These are phyloP conservation scores for Thelonectria discophora DNA, from an alignment of 2,329 filamentous ascomycete genomes.

Conservation along the genomic window DNA sequence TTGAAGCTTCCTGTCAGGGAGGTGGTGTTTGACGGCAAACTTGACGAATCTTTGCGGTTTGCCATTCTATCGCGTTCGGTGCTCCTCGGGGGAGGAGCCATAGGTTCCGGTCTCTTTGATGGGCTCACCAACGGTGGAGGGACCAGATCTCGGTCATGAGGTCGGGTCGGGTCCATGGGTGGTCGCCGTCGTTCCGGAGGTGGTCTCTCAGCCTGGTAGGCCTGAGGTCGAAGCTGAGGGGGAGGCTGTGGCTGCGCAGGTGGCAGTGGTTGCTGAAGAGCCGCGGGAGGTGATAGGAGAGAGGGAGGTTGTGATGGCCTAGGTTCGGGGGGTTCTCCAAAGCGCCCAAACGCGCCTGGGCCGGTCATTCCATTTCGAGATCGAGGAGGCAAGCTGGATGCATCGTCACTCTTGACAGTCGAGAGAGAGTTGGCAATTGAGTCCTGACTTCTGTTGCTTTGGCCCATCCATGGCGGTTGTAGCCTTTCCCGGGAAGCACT, in stretches of 20 bases:
- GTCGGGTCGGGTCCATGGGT: constrained; percentile 69
- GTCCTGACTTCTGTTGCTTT: constrained; percentile 66
- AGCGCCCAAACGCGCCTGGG: constrained; percentile 50
- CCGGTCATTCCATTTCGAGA: constrained; percentile 61
- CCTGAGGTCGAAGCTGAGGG: constrained; percentile 41
- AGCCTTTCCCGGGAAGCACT: constrained; percentile 51
- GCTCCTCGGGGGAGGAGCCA: constrained; percentile 61
- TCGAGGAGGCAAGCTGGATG: constrained; percentile 58
- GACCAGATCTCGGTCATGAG: constrained; percentile 64
- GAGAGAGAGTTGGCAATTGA: constrained; percentile 58
- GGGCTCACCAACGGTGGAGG: constrained; percentile 67
- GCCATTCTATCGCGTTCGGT: constrained; percentile 54
- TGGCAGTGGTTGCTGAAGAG: constrained; percentile 35
- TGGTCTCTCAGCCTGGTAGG: constrained; percentile 51
- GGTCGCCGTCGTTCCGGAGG: constrained; percentile 72
- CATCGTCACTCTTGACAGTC: constrained; percentile 59
- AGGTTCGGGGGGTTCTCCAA: constrained; percentile 46
- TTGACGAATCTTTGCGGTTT: constrained; percentile 55
- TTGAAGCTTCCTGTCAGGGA: constrained; percentile 46
- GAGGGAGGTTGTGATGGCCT: constrained; percentile 23
- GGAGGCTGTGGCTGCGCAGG: constrained; percentile 40
- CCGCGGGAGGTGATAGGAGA: constrained; percentile 35
- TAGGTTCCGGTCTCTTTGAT: constrained; percentile 54
- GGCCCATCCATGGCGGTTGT: constrained; percentile 56
- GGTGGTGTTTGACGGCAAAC: constrained; percentile 36